Percentiles rank a stretch among this genome's conserved stretches.
Conservation (phyloP, 805 yeast genomes). For the Yueomyces sp. region DNA sequence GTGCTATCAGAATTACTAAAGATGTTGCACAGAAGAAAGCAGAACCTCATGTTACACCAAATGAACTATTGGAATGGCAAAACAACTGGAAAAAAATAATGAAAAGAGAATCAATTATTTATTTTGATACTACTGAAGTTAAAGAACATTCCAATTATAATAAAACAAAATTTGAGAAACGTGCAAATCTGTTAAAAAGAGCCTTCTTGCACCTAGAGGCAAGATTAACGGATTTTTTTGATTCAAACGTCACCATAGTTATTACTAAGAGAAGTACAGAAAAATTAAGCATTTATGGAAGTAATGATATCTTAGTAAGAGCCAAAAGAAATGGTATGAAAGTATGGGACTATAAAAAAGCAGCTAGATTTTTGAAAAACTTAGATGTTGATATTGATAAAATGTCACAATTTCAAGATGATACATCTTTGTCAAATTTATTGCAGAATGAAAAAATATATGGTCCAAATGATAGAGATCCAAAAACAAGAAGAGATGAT, state of each 20-base stretch:
- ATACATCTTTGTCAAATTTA: conserved; percentile 39
- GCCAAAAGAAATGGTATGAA: conserved; percentile 52
- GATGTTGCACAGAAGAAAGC: conserved; percentile 10
- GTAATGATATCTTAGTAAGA: conserved; percentile 51
- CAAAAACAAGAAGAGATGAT: conserved; percentile 73
- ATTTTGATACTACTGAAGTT: conserved; percentile 40
- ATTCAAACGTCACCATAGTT: conserved; percentile 57
- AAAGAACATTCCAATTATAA: conserved; percentile 8
- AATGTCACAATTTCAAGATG: conserved; percentile 14
- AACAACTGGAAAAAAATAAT: conserved; percentile 49
- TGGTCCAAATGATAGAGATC: conserved; percentile 85
- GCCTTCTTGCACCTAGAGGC: conserved; percentile 37
- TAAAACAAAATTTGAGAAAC: conserved; percentile 16
- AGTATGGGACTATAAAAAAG: conserved; percentile 83
- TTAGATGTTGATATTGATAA: conserved; percentile 33
- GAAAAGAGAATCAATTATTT: conserved; percentile 39
- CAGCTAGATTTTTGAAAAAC: conserved; percentile 61
- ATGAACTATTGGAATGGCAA: conserved; percentile 46
- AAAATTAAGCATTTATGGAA: conserved; percentile 28
- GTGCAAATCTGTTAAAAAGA: conserved; percentile 16
- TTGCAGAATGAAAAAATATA: conserved; percentile 72
- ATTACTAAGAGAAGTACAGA: conserved; percentile 48
- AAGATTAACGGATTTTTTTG: conserved; percentile 44
- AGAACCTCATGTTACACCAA: conserved; percentile 14
- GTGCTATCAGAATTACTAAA: conserved; percentile 13